phyloP scores from a whole-genome alignment of 31 red algal species.

The Odonthalia washingtoniensis region DNA sequence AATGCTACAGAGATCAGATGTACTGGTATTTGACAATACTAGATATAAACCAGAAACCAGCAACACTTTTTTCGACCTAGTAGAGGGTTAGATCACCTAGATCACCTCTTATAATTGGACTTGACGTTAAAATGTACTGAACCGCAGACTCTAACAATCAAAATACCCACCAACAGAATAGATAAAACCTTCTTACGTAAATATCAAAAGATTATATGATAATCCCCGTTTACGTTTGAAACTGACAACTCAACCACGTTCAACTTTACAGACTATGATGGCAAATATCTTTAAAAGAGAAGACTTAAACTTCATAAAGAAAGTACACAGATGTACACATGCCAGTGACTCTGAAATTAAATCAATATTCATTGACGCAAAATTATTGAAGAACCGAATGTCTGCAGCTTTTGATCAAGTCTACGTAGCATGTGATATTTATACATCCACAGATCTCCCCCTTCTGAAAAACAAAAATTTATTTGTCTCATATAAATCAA shows the following conservation, averaged over 20 bases:
- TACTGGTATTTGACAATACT: conserved; percentile 42
- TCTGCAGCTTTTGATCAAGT: neutral
- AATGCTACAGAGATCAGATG: conserved; percentile 30
- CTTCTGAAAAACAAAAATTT: neutral
- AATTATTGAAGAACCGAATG: neutral
- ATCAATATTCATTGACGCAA: neutral
- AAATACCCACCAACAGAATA: neutral
- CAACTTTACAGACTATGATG: neutral
- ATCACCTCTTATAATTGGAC: conserved; percentile 27
- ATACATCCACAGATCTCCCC: neutral
- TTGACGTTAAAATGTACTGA: neutral
- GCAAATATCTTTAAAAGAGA: neutral
- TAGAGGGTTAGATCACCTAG: conserved; percentile 31
- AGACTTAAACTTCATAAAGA: neutral
- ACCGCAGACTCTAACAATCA: neutral
- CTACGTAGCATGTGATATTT: neutral
- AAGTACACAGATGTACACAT: neutral
- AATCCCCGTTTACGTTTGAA: neutral
- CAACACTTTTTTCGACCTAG: conserved; percentile 35
- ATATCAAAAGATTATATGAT: neutral
- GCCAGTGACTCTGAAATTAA: neutral
- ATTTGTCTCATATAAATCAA: conserved; percentile 8
- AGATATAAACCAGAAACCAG: neutral
- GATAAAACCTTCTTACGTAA: neutral
- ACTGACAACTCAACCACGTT: neutral